Evolutionary conservation across 345 rosid species (phyloP).

Genomic region (Rubroshorea leprosula): DNA sequence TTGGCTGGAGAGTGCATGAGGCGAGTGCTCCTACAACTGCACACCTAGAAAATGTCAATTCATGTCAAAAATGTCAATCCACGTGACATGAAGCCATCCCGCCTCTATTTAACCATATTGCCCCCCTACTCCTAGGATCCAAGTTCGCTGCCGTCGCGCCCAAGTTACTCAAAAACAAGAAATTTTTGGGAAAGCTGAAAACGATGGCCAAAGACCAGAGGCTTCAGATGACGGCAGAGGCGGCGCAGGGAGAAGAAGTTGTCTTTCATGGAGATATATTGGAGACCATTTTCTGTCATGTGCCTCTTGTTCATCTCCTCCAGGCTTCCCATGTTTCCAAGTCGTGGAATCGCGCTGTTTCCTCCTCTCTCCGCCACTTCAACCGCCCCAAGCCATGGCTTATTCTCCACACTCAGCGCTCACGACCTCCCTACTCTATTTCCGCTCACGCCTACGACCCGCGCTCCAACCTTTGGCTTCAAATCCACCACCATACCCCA

Average conservation of each 20-base stretch:
- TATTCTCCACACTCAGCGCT: conserved; percentile 43
- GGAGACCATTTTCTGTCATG: conserved; percentile 36
- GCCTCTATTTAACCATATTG: no score
- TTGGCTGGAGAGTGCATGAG: no score
- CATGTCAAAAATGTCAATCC: no score
- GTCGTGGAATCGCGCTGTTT: conserved; percentile 63
- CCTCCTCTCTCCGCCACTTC: conserved; percentile 50
- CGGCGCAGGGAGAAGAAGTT: conserved; percentile 8
- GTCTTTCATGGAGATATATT: conserved; percentile 50
- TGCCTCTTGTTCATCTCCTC: conserved; percentile 58
- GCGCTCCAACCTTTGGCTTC: conserved; percentile 52
- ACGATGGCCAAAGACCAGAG: neutral
- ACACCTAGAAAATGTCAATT: no score
- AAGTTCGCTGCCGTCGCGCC: no score
- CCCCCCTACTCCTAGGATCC: no score
- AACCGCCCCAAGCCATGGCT: conserved; percentile 62
- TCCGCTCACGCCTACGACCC: conserved; percentile 66
- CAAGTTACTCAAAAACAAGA: no score
- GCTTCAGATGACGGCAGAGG: no score
- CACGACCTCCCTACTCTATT: conserved; percentile 27
- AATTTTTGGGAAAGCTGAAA: no score
- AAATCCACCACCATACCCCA: conserved; percentile 25
- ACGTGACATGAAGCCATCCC: no score
- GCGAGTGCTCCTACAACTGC: no score
- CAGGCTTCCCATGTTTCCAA: conserved; percentile 58